Conservation (phyloP, 805 yeast species). For the Wickerhamiella sorbophila region DNA sequence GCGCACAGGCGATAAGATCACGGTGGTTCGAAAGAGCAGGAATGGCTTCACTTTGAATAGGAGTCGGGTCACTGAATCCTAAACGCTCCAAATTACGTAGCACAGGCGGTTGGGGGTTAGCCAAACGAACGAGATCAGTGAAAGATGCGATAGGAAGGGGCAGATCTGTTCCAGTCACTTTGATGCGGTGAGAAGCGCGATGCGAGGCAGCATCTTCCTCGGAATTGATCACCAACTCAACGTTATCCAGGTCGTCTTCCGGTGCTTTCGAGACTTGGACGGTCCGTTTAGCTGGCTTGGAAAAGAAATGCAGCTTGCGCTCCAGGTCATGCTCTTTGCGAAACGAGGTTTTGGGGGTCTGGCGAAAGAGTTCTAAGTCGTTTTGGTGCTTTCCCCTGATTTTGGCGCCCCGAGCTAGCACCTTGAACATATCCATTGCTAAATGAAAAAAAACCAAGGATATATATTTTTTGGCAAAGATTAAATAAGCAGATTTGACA, state of each 20-base stretch:
- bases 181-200: slow-evolving; percentile 48
- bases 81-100: slow-evolving; percentile 50
- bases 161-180: slow-evolving; percentile 68
- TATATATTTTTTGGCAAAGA: background rate
- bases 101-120: slow-evolving; percentile 44
- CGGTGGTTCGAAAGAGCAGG: slow-evolving; percentile 57
- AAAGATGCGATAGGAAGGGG: slow-evolving; percentile 90
- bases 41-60: slow-evolving; percentile 83
- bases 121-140: slow-evolving; percentile 60
- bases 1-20: slow-evolving; percentile 87
- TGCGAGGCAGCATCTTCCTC: slow-evolving; percentile 45
- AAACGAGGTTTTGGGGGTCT: slow-evolving; percentile 17
- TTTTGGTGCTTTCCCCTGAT: slow-evolving; percentile 38
- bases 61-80: slow-evolving; percentile 74
- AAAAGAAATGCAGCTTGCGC: slow-evolving; percentile 73
- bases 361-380: slow-evolving; percentile 19
- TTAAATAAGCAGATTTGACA: background rate
- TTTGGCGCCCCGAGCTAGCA: slow-evolving; percentile 74
- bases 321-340: slow-evolving; percentile 39
- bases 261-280: background rate
- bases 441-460: background rate
- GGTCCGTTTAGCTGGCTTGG: slow-evolving; percentile 23
- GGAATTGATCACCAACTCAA: slow-evolving; percentile 27
- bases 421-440: slow-evolving; percentile 57
- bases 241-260: background rate